A percentile compares a stretch with the other conserved stretches of the same genome.
These are phyloP conservation scores for Forsythia viridissima DNA, from an alignment of 257 asterid species.

Conservation along the genomic window DNA sequence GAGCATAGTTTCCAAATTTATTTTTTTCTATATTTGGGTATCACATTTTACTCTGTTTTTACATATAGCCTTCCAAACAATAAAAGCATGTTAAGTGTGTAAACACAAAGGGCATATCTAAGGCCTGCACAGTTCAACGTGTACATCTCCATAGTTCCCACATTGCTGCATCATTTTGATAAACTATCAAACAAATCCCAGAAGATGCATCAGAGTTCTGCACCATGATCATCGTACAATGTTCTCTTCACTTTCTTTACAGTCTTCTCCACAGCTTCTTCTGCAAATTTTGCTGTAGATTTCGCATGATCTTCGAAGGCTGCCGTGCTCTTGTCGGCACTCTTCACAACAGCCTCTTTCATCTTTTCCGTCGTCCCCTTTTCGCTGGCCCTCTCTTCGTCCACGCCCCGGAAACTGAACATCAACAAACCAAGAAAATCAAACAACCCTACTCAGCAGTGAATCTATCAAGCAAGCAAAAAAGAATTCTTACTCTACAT, in stretches of 20 bases:
- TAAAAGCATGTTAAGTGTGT: neutral
- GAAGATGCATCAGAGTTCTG: constrained; percentile 18
- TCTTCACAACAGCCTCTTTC: constrained; percentile 45
- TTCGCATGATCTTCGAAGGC: constrained; percentile 37
- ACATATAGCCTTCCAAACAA: neutral
- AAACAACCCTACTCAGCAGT: no score
- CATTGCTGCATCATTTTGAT: neutral
- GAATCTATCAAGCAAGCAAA: neutral
- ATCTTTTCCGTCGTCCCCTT: constrained; percentile 27
- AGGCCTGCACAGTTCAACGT: neutral
- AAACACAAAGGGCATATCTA: neutral
- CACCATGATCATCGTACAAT: constrained; percentile 1
- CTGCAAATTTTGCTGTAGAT: constrained; percentile 29
- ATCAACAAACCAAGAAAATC: neutral
- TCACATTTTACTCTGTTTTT: neutral
- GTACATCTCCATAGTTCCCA: neutral
- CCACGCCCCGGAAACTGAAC: constrained; percentile 26
- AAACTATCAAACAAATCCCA: neutral
- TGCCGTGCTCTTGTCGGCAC: constrained; percentile 35
- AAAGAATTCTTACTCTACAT: constrained; percentile 26
- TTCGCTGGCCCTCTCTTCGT: constrained; percentile 1
- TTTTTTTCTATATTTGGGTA: neutral
- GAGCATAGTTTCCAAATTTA: neutral
- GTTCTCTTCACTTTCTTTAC: constrained; percentile 23
- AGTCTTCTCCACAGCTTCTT: constrained; percentile 9